Evolutionary conservation across 352 stramenopile genomes (phyloP).

Genomic region (Pythium sukuiense): DNA sequence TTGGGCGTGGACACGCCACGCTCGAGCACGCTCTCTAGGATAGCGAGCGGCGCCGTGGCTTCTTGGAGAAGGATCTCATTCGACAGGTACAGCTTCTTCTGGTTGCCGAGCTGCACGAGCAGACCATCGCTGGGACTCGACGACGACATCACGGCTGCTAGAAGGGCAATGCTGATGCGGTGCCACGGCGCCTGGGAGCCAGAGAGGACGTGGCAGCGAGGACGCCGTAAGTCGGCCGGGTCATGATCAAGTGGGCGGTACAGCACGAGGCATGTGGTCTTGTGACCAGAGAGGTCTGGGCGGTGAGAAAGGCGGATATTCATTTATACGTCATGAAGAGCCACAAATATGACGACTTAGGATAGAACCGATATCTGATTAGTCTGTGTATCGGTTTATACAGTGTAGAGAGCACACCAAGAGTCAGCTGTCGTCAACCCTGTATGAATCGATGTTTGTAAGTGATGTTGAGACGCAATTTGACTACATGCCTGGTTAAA

Average conservation of each 20-base stretch:
- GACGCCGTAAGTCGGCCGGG: conserved; percentile 1
- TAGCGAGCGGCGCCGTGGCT: conserved; percentile 15
- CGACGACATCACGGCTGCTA: background rate
- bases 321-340: background rate
- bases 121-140: conserved; percentile 21
- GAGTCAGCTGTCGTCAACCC: background rate
- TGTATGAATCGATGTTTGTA: background rate
- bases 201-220: background rate
- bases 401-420: background rate
- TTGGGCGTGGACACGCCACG: conserved; percentile 14
- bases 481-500: background rate
- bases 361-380: too few relatives aligned
- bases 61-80: conserved; percentile 38
- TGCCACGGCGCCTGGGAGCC: background rate
- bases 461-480: background rate
- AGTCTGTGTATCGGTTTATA: background rate
- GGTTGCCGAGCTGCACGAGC: conserved; percentile 38
- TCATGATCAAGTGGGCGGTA: background rate
- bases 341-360: too few relatives aligned
- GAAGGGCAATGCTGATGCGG: too few relatives aligned
- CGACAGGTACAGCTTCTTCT: conserved; percentile 38
- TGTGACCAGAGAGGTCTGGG: background rate
- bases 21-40: conserved; percentile 23
- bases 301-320: conserved; percentile 1
- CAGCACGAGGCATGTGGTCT: background rate